A percentile compares a stretch with the other conserved stretches of the same genome.
phyloP scores from a whole-genome alignment of 768 basidiomycete genomes.

The Lactifluus piperatus region DNA sequence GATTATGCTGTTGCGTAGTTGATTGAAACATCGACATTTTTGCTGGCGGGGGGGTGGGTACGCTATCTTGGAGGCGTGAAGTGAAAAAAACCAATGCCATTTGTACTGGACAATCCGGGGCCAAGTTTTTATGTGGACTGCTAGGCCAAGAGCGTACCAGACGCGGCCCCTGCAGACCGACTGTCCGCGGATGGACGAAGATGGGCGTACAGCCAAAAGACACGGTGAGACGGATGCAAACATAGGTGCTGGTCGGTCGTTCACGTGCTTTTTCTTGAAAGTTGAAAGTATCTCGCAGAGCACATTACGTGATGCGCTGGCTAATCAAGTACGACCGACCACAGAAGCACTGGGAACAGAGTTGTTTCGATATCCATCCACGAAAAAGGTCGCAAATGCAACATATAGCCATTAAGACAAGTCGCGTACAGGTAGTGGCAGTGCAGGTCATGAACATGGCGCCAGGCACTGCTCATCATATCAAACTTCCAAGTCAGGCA shows the following conservation, averaged over 20 bases:
- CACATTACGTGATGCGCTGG: too few species aligned
- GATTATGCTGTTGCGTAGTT: not conserved
- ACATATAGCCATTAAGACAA: not conserved
- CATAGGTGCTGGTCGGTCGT: not conserved
- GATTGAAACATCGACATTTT: slow-evolving; percentile 6
- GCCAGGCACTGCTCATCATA: not conserved
- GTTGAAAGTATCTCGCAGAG: too few species aligned
- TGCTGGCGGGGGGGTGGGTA: not conserved
- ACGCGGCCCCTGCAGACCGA: not conserved
- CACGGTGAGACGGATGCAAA: not conserved
- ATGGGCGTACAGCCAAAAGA: not conserved
- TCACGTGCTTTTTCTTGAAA: not conserved
- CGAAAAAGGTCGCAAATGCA: not conserved
- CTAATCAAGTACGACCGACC: too few species aligned
- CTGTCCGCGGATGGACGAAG: not conserved
- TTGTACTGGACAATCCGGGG: not conserved
- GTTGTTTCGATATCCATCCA: not conserved
- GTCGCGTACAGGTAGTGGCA: not conserved
- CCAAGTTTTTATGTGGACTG: not conserved
- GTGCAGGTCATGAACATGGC: not conserved
- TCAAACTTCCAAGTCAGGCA: not conserved
- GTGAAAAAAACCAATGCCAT: not conserved
- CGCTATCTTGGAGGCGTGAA: not conserved
- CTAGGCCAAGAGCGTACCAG: slow-evolving; percentile 6
- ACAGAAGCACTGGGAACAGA: too few species aligned